Conservation (phyloP, 2,329 filamentous ascomycete genomes). For the Curvularia sp. region DNA sequence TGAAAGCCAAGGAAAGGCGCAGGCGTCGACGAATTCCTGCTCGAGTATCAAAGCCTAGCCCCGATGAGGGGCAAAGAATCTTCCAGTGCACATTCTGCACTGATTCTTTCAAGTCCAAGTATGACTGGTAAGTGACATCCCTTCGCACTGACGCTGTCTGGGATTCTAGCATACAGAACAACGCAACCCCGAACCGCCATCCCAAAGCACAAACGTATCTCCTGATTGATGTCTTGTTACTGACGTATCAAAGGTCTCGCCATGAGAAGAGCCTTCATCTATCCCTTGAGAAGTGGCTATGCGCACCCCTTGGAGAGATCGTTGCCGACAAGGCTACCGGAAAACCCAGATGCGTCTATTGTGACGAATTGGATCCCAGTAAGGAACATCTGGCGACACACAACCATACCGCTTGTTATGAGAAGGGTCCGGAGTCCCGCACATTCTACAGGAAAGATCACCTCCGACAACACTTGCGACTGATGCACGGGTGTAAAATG, state of each 20-base stretch:
- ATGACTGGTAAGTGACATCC: constrained; percentile 42
- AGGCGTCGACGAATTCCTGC: constrained; percentile 60
- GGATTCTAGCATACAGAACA: not conserved
- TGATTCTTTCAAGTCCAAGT: constrained; percentile 51
- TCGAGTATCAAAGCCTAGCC: constrained; percentile 40
- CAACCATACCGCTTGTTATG: constrained; percentile 69
- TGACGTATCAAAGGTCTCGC: constrained; percentile 45
- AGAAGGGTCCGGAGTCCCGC: constrained; percentile 68
- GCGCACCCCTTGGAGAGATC: constrained; percentile 64
- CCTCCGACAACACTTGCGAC: constrained; percentile 65
- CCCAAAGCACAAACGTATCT: not conserved
- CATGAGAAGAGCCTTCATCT: constrained; percentile 51
- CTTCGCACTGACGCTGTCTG: not conserved
- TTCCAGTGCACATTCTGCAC: constrained; percentile 53
- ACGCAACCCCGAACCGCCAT: not conserved
- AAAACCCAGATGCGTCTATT: constrained; percentile 65
- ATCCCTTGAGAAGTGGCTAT: constrained; percentile 57
- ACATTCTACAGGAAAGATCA: constrained; percentile 70
- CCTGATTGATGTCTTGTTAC: not conserved
- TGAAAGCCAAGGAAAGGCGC: constrained; percentile 62
- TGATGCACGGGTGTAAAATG: constrained; percentile 68
- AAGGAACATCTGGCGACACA: constrained; percentile 65
- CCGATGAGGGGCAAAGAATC: constrained; percentile 31
- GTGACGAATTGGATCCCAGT: constrained; percentile 61
- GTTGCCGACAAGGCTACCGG: constrained; percentile 65